Conservation (phyloP, 2,329 filamentous ascomycete species). For the Claviceps paspali region DNA sequence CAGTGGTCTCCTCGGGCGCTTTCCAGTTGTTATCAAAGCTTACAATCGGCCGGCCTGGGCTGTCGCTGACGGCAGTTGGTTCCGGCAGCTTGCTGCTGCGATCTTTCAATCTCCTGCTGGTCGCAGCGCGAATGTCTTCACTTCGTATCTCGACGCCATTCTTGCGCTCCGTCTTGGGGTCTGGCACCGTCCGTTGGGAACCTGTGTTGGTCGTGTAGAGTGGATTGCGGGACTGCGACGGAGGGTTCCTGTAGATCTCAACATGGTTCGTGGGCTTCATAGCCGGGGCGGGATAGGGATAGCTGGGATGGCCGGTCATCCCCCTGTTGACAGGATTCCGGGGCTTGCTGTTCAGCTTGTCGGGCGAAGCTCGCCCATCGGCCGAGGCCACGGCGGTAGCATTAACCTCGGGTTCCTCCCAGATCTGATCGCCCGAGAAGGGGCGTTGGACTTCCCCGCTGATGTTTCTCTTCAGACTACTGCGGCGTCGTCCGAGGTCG, state of each 20-base stretch:
- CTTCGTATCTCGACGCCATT: conserved; percentile 71
- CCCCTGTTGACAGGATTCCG: conserved; percentile 17
- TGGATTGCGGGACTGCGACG: conserved; percentile 68
- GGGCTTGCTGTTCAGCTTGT: conserved; percentile 19
- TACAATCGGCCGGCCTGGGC: conserved; percentile 82
- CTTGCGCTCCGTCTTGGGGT: conserved; percentile 40
- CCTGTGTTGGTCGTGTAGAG: conserved; percentile 57
- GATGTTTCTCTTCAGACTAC: conserved; percentile 52
- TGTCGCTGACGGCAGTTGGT: conserved; percentile 82
- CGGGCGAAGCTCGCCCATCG: conserved; percentile 18
- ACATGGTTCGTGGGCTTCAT: conserved; percentile 31
- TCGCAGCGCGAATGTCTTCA: conserved; percentile 80
- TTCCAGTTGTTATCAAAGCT: conserved; percentile 85
- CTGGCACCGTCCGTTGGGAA: conserved; percentile 18
- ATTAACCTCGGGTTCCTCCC: conserved; percentile 60
- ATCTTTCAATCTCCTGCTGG: conserved; percentile 75
- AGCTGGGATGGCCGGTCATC: conserved; percentile 24
- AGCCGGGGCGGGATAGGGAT: conserved; percentile 18
- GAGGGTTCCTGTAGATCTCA: conserved; percentile 75
- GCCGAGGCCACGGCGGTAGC: conserved; percentile 4
- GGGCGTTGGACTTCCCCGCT: conserved; percentile 52
- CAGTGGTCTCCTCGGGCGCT: conserved; percentile 53
- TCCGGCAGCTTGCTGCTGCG: conserved; percentile 76
- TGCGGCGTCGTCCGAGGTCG: conserved; percentile 37
- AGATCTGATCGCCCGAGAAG: conserved; percentile 69